These are phyloP conservation scores for Gracilaria domingensis DNA, from an alignment of 23 red algal species.

Conservation along the genomic window DNA sequence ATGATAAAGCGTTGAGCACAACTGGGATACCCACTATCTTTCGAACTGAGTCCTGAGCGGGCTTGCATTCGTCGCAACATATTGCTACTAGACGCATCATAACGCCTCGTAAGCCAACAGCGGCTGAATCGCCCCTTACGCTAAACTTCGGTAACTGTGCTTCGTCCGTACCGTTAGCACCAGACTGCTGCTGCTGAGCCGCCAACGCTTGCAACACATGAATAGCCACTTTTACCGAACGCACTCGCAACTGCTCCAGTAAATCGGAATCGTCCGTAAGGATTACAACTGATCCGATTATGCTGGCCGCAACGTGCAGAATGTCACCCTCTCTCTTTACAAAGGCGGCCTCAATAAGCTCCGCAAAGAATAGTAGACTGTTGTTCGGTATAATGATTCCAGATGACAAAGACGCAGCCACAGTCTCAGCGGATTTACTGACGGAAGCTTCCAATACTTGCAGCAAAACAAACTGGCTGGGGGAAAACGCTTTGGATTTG, in stretches of 20 bases:
- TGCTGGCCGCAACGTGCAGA: constrained; percentile 38
- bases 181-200: background rate
- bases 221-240: constrained; percentile 55
- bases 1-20: constrained; percentile 64
- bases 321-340: constrained; percentile 44
- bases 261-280: constrained; percentile 41
- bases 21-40: constrained; percentile 54
- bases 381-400: constrained; percentile 18
- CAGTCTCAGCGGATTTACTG: constrained; percentile 63
- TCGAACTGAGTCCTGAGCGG: constrained; percentile 64
- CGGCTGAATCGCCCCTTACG: constrained; percentile 1
- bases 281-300: constrained; percentile 58
- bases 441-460: constrained; percentile 55
- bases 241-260: constrained; percentile 53
- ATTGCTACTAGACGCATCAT: constrained; percentile 66
- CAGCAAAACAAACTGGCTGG: constrained; percentile 37
- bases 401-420: background rate
- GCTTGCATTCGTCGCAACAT: constrained; percentile 46
- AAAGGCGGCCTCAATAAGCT: constrained; percentile 59
- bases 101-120: constrained; percentile 33
- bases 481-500: constrained; percentile 22
- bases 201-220: constrained; percentile 49
- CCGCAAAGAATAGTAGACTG: constrained; percentile 62
- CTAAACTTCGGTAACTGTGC: background rate
- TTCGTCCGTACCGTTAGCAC: background rate